Conservation (phyloP, 116 monocot genomes). For the Trichopus zeylanicus region DNA sequence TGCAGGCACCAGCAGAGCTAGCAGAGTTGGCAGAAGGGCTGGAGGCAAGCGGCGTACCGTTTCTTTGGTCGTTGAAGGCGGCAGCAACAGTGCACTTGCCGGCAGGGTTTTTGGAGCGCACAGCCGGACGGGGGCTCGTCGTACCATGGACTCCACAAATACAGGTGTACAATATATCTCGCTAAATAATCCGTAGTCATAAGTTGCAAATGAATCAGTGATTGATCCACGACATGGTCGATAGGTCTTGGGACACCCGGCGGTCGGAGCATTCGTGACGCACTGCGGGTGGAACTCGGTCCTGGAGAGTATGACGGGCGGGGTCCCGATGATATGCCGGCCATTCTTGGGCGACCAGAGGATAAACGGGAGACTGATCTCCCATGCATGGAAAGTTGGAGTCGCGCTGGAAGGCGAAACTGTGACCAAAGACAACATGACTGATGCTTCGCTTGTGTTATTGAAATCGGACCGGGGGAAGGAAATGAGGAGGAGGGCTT, state of each 20-base stretch:
- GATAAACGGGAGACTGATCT: constrained; percentile 21
- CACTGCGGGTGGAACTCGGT: constrained; percentile 60
- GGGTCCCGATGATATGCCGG: constrained; percentile 34
- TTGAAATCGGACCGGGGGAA: constrained; percentile 19
- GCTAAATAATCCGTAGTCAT: too few relatives aligned
- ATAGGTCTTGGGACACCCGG: constrained; percentile 17
- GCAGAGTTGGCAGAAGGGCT: constrained; percentile 41
- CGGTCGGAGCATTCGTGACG: constrained; percentile 42
- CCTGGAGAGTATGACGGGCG: constrained; percentile 23
- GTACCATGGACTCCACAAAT: constrained; percentile 50
- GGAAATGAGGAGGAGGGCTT: constrained; percentile 18
- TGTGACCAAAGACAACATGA: constrained; percentile 6
- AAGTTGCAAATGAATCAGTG: too few relatives aligned
- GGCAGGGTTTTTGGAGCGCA: constrained; percentile 26
- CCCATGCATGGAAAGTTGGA: constrained; percentile 8
- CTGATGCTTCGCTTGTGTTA: constrained; percentile 2
- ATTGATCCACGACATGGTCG: background rate
- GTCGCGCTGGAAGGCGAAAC: background rate
- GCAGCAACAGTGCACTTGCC: background rate
- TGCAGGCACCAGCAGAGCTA: constrained; percentile 21
- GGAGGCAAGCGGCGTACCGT: constrained; percentile 28
- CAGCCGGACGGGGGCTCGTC: constrained; percentile 13
- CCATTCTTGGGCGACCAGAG: constrained; percentile 41
- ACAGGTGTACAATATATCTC: background rate
- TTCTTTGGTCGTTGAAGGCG: constrained; percentile 61